These are phyloP conservation scores for Asterella californica DNA, from an alignment of 225 moss, liverwort and hornwort genomes.

Conservation along the genomic window DNA sequence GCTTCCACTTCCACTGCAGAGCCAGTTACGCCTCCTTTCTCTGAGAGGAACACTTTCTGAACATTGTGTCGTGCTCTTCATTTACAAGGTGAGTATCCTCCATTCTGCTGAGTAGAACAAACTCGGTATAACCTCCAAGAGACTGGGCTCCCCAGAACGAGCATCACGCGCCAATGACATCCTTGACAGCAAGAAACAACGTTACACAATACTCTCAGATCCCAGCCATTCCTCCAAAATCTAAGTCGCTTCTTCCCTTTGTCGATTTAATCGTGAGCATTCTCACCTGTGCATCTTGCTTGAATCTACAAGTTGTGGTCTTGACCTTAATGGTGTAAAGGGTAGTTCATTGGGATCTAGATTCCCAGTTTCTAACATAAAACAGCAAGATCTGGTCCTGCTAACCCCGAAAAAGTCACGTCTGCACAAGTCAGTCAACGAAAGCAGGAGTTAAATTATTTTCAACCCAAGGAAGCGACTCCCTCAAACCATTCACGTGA, in stretches of 20 bases:
- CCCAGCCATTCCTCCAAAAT: conserved; percentile 33
- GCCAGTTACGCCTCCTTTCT: conserved; percentile 13
- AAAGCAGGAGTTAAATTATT: neutral
- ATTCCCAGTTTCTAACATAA: conserved; percentile 21
- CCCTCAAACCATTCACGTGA: neutral
- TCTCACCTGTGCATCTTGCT: conserved; percentile 15
- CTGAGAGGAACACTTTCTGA: neutral
- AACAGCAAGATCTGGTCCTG: conserved; percentile 17
- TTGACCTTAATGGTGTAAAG: conserved; percentile 22
- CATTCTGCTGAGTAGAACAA: conserved; percentile 9
- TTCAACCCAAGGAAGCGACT: neutral
- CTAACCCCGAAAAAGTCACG: conserved; percentile 27
- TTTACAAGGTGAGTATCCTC: conserved; percentile 20
- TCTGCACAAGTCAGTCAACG: conserved; percentile 30
- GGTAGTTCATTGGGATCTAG: conserved; percentile 25
- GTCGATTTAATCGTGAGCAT: neutral
- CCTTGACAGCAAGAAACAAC: conserved; percentile 29
- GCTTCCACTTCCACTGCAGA: conserved; percentile 8
- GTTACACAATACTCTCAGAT: conserved; percentile 29
- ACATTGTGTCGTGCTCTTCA: conserved; percentile 13
- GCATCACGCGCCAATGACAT: conserved; percentile 12
- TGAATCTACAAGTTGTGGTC: conserved; percentile 29
- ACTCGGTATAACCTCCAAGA: conserved; percentile 17
- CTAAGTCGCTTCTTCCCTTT: conserved; percentile 14
- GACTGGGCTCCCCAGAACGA: conserved; percentile 22